phyloP scores from a whole-genome alignment of 495 filamentous ascomycete genomes.

The Collariella sp. region DNA sequence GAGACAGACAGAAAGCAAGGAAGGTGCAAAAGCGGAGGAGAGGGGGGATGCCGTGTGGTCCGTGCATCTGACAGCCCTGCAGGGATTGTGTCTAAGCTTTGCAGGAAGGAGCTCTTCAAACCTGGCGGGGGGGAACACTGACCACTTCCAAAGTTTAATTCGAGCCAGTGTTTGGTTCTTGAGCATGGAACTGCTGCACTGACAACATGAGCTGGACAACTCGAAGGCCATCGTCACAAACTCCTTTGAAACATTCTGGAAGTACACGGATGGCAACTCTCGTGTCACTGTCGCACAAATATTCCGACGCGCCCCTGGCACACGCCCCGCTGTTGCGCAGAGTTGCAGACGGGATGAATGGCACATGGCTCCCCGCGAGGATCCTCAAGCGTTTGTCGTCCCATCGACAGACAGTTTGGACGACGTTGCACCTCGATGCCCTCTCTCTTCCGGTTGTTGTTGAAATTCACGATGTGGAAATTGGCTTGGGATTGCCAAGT shows the following conservation, averaged over 20 bases:
- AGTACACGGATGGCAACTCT: not conserved
- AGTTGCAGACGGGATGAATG: not conserved
- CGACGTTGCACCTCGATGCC: too few relatives aligned
- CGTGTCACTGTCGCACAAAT: constrained; percentile 10
- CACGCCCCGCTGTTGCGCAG: constrained; percentile 4
- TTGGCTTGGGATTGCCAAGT: too few relatives aligned
- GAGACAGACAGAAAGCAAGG: not conserved
- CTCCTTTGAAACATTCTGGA: constrained; percentile 6
- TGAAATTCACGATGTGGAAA: too few relatives aligned
- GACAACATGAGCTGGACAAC: too few relatives aligned
- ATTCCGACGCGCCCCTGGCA: constrained; percentile 10
- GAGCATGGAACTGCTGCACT: too few relatives aligned
- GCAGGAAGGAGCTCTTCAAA: not conserved
- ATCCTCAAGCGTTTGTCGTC: too few relatives aligned
- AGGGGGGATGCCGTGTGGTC: constrained; percentile 6
- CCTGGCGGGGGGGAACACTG: too few relatives aligned
- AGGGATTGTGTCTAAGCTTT: not conserved
- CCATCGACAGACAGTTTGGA: not conserved
- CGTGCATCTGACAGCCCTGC: constrained; percentile 19
- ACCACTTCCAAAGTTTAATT: not conserved
- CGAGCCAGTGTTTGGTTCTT: too few relatives aligned
- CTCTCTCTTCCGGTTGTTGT: too few relatives aligned
- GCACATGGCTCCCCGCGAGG: not conserved
- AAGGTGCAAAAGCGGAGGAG: not conserved
- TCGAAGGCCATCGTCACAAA: not conserved